Base-by-base conservation (phyloP, 345 rosid species). In the Nephelium lappaceum region DNA sequence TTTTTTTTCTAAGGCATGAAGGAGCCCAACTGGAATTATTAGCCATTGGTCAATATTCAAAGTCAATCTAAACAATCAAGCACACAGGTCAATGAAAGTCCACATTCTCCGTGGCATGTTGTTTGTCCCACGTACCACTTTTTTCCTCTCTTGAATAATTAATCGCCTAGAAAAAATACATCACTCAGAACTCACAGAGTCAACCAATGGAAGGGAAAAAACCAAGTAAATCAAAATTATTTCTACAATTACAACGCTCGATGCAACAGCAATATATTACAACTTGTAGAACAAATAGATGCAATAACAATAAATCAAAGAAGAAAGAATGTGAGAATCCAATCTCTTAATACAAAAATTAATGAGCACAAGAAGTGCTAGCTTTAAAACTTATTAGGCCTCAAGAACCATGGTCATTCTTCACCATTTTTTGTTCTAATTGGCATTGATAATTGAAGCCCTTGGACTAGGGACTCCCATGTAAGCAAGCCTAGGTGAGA, bases 381-480 rank as follows among this genome's bases (percentile, higher is more conserved):
- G 7, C 55, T 8, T n/a, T 65, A n/a, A 6, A 65, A 16, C 38
- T 47, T 24, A 60, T 71, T 71, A 55, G 55, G 41, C 63, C 64
- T 24, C 39, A 43, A 75, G 38, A 63, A 36, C 31, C 55, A 62
- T 11, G 36, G 36, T 31, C 36, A 31, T 31, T 31, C 36, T 31
- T 31, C 36, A 31, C 36, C 36, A 31, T 31, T 31, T 31, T 31
- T 31, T 31, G 23, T 5, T 49, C 27, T 42, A 62, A 57, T 8
- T 62, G 14, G 79, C 47, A 31, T 31, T 36, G 63, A 69, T 11
- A 38, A 64, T 66, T 8, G 78, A n/a, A 0, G 81, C 60, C 72
- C 86, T 84, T 25, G 88, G 88, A 79, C 87, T 85, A 42, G 88
- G 88, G 19, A 85, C 79, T 71, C 88, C 90, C 90, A 85, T 85